A percentile compares a stretch with the other conserved stretches of the same genome.
phyloP scores from a whole-genome alignment of 176 grass and related monocot species.

The Hsuehochloa calcarea region DNA sequence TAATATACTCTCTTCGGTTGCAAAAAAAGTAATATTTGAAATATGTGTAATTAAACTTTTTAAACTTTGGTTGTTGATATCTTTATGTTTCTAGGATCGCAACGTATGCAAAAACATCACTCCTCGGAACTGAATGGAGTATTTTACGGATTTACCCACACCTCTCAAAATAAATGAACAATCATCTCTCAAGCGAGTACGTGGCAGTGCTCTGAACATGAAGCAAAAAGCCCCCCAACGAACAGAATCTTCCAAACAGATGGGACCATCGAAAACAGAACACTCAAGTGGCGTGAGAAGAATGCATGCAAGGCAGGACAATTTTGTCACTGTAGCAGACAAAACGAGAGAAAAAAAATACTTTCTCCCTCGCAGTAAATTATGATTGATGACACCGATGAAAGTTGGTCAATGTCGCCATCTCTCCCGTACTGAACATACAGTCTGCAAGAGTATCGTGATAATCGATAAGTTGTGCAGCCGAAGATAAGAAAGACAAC shows the following conservation, averaged over 20 bases:
- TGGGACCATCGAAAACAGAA: neutral
- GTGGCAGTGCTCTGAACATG: neutral
- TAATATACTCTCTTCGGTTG: too few species aligned
- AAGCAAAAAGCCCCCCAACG: neutral
- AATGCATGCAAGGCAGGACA: neutral
- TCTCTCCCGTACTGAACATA: neutral
- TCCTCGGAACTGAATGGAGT: too few species aligned
- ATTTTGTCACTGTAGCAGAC: neutral
- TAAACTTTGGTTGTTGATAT: too few species aligned
- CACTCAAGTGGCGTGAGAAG: neutral
- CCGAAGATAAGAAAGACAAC: neutral
- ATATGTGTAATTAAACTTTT: too few species aligned
- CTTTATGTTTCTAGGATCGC: too few species aligned
- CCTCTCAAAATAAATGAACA: too few species aligned
- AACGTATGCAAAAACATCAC: too few species aligned
- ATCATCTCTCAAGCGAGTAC: too few species aligned
- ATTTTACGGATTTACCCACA: too few species aligned
- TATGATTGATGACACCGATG: neutral
- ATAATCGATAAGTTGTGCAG: neutral
- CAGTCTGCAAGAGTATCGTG: neutral
- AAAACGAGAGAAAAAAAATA: neutral
- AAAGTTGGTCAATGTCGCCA: neutral
- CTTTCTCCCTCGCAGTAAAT: neutral
- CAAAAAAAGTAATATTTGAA: too few species aligned
- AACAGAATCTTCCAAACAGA: neutral